Base-by-base conservation (phyloP, 2,329 filamentous ascomycete species). In the Colletotrichum graminicola region DNA sequence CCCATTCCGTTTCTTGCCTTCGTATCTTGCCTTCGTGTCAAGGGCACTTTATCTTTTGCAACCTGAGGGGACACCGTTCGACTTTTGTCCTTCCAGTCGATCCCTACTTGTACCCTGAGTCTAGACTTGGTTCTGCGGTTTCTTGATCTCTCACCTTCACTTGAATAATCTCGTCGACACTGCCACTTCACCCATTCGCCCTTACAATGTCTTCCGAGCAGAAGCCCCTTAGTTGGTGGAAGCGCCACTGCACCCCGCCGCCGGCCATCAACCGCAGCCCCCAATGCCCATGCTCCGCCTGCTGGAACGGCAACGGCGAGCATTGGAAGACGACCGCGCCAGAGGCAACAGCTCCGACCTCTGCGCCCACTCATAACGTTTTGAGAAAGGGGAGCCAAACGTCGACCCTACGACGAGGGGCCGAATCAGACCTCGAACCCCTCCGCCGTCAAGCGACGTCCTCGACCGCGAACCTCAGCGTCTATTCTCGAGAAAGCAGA, bases 161-260 rank as follows among this genome's bases (percentile, higher is more conserved):
- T 72, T 64, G 34, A 41, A 7, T 12, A 36, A 39, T 47, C 23
- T 45, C 29, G 11, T 36, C 45, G 23, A 39, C 14, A 21, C 34
- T 43, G 41, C 54, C 14, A 51, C 36, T 26, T 34, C 49, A 14
- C 23, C 16, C 3, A n/a, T 16, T 14, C 16, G 7, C 26, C 56
- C 39, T 23, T 47, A 59, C 14, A 34, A 74, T 74, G 73, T 47
- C 70, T 62, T 26, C 71, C 18, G 41, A 62, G 49, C 71, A 74
- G 54, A 74, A 74, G 67, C 76, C 73, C 56, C 78, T 78, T 61
- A 78, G 76, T 73, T 83, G 82, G 82, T 82, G 82, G 71, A 78
- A 80, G 60, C 81, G 81, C 72, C 82, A 83, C 78, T 82, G 80
- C 73, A 76, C 80, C 59, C 80, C 82, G 65, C 79, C 80, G 23